Evolutionary conservation across 345 rosid species (phyloP).

Genomic region (Leavenworthia alabamica): DNA sequence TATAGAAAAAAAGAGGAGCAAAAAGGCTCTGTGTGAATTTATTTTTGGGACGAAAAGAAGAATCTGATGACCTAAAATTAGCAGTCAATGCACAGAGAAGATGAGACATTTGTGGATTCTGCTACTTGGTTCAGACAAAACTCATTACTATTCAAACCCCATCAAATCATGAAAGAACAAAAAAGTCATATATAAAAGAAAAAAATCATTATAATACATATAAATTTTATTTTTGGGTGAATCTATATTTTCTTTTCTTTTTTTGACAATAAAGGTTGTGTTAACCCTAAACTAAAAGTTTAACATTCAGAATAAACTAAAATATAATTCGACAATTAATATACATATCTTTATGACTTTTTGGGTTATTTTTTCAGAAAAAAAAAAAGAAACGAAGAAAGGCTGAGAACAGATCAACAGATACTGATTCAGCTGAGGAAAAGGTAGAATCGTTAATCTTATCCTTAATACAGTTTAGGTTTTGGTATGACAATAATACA

Average conservation of each 20-base stretch:
- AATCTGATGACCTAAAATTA: constrained; percentile 14
- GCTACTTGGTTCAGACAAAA: constrained; percentile 11
- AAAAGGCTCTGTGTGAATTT: not conserved
- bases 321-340: not conserved
- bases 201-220: not conserved
- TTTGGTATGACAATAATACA: not conserved
- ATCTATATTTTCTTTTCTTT: not conserved
- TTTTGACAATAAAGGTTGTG: not conserved
- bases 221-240: not conserved
- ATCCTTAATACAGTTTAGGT: not conserved
- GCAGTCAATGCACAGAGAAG: constrained; percentile 42
- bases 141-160: constrained; percentile 12
- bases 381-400: not conserved
- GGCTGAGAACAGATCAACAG: not conserved
- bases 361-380: not conserved
- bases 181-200: not conserved
- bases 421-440: constrained; percentile 6
- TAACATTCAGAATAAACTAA: not conserved
- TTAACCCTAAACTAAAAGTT: not conserved
- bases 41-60: constrained; percentile 12
- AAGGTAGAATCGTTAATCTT: not conserved
- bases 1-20: not conserved
- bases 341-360: not conserved
- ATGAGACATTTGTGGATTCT: constrained; percentile 35
- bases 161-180: constrained; percentile 13